Evolutionary conservation across 1,284 basidiomycete species (phyloP).

Genomic region (Tylopilus sp.): DNA sequence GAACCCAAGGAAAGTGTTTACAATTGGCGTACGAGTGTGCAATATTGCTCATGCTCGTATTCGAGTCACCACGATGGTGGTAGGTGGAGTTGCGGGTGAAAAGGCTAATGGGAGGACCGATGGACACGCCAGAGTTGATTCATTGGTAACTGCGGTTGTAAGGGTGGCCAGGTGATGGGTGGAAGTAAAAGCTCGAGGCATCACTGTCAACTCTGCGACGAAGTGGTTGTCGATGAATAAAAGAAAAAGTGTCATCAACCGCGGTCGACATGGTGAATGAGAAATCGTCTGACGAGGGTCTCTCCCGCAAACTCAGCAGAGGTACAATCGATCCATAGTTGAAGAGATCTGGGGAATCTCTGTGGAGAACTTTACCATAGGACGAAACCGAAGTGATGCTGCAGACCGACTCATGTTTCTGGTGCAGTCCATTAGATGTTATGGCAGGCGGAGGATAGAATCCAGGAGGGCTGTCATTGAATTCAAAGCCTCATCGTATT

Average conservation of each 20-base stretch:
- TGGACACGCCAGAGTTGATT: constrained; percentile 56
- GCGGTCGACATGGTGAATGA: constrained; percentile 61
- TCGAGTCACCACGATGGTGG: constrained; percentile 59
- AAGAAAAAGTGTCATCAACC: constrained; percentile 76
- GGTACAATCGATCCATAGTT: constrained; percentile 57
- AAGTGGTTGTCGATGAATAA: constrained; percentile 53
- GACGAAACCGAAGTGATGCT: constrained; percentile 85
- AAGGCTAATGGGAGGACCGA: constrained; percentile 71
- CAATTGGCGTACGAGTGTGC: constrained; percentile 60
- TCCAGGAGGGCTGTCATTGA: constrained; percentile 60
- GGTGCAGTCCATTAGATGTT: constrained; percentile 48
- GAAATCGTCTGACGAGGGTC: constrained; percentile 64
- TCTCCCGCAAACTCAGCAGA: constrained; percentile 55
- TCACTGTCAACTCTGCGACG: constrained; percentile 74
- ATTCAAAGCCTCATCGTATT: constrained; percentile 75
- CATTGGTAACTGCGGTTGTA: constrained; percentile 56
- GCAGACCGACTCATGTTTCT: constrained; percentile 66
- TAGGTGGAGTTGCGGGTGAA: constrained; percentile 67
- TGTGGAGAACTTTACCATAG: constrained; percentile 71
- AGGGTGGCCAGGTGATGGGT: constrained; percentile 42
- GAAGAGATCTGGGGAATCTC: constrained; percentile 74
- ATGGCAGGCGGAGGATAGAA: constrained; percentile 66
- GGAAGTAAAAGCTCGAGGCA: constrained; percentile 77
- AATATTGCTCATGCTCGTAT: constrained; percentile 59
- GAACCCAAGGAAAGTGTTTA: constrained; percentile 66